Conservation (phyloP, 495 filamentous ascomycete species). For the Ascodesmis nigricans region DNA sequence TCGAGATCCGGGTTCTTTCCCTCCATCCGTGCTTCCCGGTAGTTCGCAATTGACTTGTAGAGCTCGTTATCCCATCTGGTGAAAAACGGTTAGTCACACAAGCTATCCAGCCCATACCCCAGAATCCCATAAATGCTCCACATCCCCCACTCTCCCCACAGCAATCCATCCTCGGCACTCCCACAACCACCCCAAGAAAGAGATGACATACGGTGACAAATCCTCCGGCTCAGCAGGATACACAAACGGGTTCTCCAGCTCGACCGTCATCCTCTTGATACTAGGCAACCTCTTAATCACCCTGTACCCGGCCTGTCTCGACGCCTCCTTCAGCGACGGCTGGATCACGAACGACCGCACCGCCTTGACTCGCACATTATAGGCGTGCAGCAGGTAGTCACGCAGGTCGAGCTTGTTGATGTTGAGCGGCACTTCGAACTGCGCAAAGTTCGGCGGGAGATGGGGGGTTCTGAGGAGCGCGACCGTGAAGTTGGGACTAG, state of each 20-base stretch:
- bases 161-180: background rate
- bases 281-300: conserved; percentile 35
- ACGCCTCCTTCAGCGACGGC: conserved; percentile 34
- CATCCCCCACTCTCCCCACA: background rate
- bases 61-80: conserved; percentile 33
- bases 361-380: conserved; percentile 40
- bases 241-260: conserved; percentile 62
- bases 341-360: conserved; percentile 65
- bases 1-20: conserved; percentile 21
- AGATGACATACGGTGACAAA: conserved; percentile 29
- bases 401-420: conserved; percentile 83
- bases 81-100: conserved; percentile 10
- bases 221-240: conserved; percentile 49
- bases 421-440: conserved; percentile 64
- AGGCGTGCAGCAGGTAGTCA: conserved; percentile 64
- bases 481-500: conserved; percentile 59
- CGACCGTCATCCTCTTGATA: conserved; percentile 77
- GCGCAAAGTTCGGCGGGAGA: conserved; percentile 53
- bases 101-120: conserved; percentile 18
- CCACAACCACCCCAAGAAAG: conserved; percentile 2
- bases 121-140: background rate
- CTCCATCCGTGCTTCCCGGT: conserved; percentile 18
- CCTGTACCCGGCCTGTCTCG: conserved; percentile 26
- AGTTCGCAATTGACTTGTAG: conserved; percentile 24
- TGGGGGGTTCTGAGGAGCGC: conserved; percentile 48